Evolutionary conservation across 2,329 filamentous ascomycete species (phyloP).

Genomic region (Trichoderma oligosporum): DNA sequence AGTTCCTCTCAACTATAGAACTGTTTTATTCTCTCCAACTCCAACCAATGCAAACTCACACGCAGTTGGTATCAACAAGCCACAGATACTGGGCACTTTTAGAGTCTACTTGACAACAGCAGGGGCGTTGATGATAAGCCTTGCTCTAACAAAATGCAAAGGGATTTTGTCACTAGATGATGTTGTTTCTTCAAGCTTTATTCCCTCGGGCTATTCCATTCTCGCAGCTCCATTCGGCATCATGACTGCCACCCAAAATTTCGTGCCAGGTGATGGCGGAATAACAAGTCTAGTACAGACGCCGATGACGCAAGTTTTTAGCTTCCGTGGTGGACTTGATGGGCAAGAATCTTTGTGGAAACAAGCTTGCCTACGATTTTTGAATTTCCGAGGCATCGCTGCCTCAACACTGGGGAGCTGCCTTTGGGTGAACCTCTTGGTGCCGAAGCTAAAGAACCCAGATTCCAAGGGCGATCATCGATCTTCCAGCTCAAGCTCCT

Average conservation of each 20-base stretch:
- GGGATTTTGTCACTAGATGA: constrained; percentile 48
- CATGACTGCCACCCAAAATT: constrained; percentile 30
- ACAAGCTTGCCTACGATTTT: constrained; percentile 46
- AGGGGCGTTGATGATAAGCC: constrained; percentile 49
- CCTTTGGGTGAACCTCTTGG: constrained; percentile 50
- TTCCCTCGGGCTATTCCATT: constrained; percentile 43
- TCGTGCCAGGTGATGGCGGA: constrained; percentile 22
- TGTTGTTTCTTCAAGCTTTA: constrained; percentile 37
- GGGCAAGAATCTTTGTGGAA: constrained; percentile 46
- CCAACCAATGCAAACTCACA: constrained; percentile 21
- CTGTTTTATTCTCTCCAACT: constrained; percentile 43
- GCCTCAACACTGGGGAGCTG: constrained; percentile 41
- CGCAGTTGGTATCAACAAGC: constrained; percentile 21
- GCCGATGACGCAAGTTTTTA: constrained; percentile 50
- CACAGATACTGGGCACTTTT: constrained; percentile 46
- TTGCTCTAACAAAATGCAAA: constrained; percentile 46
- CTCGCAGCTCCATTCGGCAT: constrained; percentile 54
- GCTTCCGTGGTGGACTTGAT: constrained; percentile 40
- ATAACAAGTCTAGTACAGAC: constrained; percentile 45
- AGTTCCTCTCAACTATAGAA: constrained; percentile 52
- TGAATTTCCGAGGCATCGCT: constrained; percentile 50
- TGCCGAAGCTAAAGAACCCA: constrained; percentile 42
- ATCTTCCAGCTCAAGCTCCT: constrained; percentile 34
- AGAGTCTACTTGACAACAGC: constrained; percentile 54
- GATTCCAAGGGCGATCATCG: constrained; percentile 42